Evolutionary conservation across 495 filamentous ascomycete species (phyloP).

Genomic region (Pyronema omphalodes): DNA sequence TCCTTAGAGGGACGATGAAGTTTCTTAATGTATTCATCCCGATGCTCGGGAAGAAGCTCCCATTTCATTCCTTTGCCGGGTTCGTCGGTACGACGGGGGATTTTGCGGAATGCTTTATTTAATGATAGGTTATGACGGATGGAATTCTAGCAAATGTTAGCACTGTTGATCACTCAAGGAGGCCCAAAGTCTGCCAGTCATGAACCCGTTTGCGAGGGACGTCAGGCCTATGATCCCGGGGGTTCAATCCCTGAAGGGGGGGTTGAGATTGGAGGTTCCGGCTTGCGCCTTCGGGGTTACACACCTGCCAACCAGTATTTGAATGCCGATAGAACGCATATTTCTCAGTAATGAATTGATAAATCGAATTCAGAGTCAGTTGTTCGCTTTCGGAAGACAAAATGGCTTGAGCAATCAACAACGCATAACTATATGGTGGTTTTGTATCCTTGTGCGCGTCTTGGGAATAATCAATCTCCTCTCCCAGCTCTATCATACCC

Average conservation of each 20-base stretch:
- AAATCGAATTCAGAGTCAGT: conserved; percentile 74
- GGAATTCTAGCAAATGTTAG: conserved; percentile 45
- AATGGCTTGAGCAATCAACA: conserved; percentile 91
- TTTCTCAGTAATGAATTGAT: conserved; percentile 68
- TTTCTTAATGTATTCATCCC: conserved; percentile 57
- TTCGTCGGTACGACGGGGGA: conserved; percentile 78
- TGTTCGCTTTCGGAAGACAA: conserved; percentile 67
- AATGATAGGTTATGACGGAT: conserved; percentile 91
- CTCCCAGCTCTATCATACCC: conserved; percentile 35
- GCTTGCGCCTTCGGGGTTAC: not conserved
- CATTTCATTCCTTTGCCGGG: conserved; percentile 99
- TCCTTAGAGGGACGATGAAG: conserved; percentile 16
- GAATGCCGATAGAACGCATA: conserved; percentile 84
- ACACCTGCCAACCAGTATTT: conserved; percentile 72
- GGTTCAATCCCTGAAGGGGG: too few relatives aligned
- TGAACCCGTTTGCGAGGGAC: conserved; percentile 11
- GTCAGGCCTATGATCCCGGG: not conserved
- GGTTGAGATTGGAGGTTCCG: not conserved
- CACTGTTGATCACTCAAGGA: too few relatives aligned
- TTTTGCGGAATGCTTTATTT: conserved; percentile 82
- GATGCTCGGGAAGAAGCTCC: conserved; percentile 63
- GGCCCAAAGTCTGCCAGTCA: not conserved
- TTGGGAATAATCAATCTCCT: conserved; percentile 67
- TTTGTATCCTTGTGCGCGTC: conserved; percentile 77
- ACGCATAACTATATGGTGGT: conserved; percentile 88